Conservation (phyloP, 148 eudicot genomes). For the Cornus controversa region DNA sequence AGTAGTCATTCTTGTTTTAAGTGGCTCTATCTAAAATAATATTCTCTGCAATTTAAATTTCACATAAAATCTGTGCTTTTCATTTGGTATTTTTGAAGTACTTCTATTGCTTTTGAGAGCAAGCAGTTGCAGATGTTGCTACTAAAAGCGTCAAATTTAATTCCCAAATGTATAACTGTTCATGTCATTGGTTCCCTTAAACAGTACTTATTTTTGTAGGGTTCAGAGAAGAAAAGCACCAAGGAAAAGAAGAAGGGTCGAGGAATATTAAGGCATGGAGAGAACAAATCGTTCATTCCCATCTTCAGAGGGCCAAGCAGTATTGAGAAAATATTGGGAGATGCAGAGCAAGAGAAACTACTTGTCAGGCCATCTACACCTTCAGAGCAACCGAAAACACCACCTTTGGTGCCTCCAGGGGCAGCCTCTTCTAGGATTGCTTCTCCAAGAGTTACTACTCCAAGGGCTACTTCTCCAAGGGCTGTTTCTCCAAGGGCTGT, state of each 20-base stretch:
- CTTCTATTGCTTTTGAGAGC: background rate
- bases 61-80: background rate
- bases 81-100: background rate
- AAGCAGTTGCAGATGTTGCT: background rate
- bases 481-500: conserved; percentile 35
- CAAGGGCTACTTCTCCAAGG: conserved; percentile 33
- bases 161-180: background rate
- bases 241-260: conserved; percentile 78
- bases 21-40: background rate
- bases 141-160: background rate
- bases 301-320: conserved; percentile 85
- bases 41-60: background rate
- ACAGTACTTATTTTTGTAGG: conserved; percentile 35
- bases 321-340: conserved; percentile 89
- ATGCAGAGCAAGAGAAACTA: conserved; percentile 54
- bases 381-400: conserved; percentile 40
- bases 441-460: conserved; percentile 31
- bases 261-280: conserved; percentile 62
- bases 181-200: conserved; percentile 2
- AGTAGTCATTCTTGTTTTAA: background rate
- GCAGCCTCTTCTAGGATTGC: conserved; percentile 29
- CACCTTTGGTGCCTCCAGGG: conserved; percentile 40
- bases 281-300: conserved; percentile 72
- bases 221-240: conserved; percentile 55
- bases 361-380: conserved; percentile 47